Conservation (phyloP, 1,284 basidiomycete species). For the Ganoderma sp. region DNA sequence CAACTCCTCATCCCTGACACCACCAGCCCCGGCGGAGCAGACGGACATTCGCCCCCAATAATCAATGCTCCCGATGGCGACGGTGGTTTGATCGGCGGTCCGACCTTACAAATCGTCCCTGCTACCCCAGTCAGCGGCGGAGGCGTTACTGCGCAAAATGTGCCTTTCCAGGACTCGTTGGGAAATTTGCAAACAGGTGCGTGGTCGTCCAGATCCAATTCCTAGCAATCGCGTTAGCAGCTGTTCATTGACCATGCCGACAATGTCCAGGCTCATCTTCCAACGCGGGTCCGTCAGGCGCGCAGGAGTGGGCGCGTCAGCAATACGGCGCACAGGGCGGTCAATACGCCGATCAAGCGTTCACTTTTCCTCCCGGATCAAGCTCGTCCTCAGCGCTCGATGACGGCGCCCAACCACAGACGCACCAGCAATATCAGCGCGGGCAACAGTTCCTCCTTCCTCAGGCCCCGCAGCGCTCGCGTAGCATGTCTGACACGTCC, state of each 20-base stretch:
- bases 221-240: not conserved
- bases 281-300: constrained; percentile 20
- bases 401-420: constrained; percentile 29
- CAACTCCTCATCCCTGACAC: constrained; percentile 67
- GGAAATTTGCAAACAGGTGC: constrained; percentile 53
- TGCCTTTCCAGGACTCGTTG: constrained; percentile 56
- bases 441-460: constrained; percentile 41
- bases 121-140: constrained; percentile 79
- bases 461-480: constrained; percentile 41
- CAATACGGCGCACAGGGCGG: constrained; percentile 25
- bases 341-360: constrained; percentile 41
- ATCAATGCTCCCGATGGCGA: constrained; percentile 74
- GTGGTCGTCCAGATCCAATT: constrained; percentile 8
- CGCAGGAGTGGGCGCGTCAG: constrained; percentile 28
- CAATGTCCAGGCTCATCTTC: constrained; percentile 22
- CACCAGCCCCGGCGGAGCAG: constrained; percentile 40
- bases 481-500: constrained; percentile 69
- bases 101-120: constrained; percentile 75
- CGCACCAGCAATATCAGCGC: constrained; percentile 31
- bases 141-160: constrained; percentile 50
- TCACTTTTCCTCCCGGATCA: constrained; percentile 39
- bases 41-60: constrained; percentile 49
- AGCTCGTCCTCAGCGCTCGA: constrained; percentile 32
- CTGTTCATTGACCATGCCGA: constrained; percentile 1
- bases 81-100: constrained; percentile 56